A percentile compares a stretch with the other conserved stretches of the same genome.
phyloP scores from a whole-genome alignment of 805 yeast species.

The Candida lessepsii region DNA sequence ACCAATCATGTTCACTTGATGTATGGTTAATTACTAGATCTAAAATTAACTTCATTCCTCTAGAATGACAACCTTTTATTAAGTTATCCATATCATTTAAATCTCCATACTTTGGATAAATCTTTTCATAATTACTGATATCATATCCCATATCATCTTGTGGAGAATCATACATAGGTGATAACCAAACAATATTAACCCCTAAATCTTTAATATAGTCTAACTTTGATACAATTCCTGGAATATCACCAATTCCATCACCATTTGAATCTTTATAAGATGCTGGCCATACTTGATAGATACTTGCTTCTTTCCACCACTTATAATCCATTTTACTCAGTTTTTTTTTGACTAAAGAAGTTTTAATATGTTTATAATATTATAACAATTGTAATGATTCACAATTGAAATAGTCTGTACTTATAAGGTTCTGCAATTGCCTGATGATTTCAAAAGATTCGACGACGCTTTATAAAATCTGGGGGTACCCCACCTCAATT shows the following conservation, averaged over 20 bases:
- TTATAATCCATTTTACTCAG: constrained; percentile 6
- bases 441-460: neutral
- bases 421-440: too few relatives aligned
- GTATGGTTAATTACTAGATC: constrained; percentile 63
- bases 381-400: too few relatives aligned
- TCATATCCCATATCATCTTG: constrained; percentile 66
- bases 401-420: too few relatives aligned
- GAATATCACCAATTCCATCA: constrained; percentile 59
- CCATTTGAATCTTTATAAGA: constrained; percentile 58
- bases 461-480: too few relatives aligned
- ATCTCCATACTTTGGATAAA: constrained; percentile 55
- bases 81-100: constrained; percentile 50
- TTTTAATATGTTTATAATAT: too few relatives aligned
- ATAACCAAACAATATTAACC: constrained; percentile 55
- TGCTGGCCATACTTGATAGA: constrained; percentile 63
- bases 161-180: constrained; percentile 59
- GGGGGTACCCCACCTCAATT: neutral
- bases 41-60: constrained; percentile 51
- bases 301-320: constrained; percentile 59
- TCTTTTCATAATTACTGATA: constrained; percentile 51
- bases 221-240: constrained; percentile 51
- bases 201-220: constrained; percentile 53
- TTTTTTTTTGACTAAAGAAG: too few relatives aligned
- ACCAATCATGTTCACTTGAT: constrained; percentile 56
- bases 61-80: constrained; percentile 44